Conservation (phyloP, 2,329 filamentous ascomycete genomes). For the Pseudocercospora vitis region DNA sequence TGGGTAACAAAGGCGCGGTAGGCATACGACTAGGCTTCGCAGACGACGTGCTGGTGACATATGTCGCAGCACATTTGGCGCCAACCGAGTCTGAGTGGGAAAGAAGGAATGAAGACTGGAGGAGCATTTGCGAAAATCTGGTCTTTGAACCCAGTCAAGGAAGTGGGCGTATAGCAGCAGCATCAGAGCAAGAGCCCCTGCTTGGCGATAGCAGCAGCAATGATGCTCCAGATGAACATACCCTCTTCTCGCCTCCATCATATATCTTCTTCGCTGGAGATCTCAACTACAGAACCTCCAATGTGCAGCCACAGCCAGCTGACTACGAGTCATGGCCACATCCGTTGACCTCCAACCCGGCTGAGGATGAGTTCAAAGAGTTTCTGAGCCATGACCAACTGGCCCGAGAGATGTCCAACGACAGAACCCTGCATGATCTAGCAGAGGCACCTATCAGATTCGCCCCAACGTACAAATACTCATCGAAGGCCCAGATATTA, state of each 20-base stretch:
- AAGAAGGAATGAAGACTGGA: conserved; percentile 84
- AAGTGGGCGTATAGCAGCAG: conserved; percentile 21
- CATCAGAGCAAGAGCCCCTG: conserved; percentile 26
- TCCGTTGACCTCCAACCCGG: conserved; percentile 49
- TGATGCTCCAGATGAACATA: conserved; percentile 21
- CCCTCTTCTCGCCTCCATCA: conserved; percentile 70
- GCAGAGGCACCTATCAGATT: conserved; percentile 73
- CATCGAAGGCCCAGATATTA: conserved; percentile 42
- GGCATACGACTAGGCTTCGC: conserved; percentile 69
- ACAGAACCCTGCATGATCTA: conserved; percentile 74
- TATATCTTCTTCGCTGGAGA: conserved; percentile 88
- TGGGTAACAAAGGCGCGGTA: conserved; percentile 95
- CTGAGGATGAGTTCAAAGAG: conserved; percentile 63
- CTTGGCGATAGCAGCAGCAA: conserved; percentile 6
- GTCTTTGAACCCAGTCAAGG: conserved; percentile 58
- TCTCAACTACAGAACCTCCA: conserved; percentile 87
- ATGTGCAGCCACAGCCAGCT: conserved; percentile 58
- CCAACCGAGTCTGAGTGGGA: conserved; percentile 79
- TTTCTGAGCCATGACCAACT: conserved; percentile 80
- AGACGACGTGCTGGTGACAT: conserved; percentile 64
- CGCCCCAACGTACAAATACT: conserved; percentile 93
- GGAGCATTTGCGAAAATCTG: conserved; percentile 73
- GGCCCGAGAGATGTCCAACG: conserved; percentile 65
- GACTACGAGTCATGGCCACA: conserved; percentile 64
- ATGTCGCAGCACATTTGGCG: conserved; percentile 84